These are phyloP conservation scores for Russula emetica DNA, from an alignment of 768 basidiomycete genomes.

Conservation along the genomic window DNA sequence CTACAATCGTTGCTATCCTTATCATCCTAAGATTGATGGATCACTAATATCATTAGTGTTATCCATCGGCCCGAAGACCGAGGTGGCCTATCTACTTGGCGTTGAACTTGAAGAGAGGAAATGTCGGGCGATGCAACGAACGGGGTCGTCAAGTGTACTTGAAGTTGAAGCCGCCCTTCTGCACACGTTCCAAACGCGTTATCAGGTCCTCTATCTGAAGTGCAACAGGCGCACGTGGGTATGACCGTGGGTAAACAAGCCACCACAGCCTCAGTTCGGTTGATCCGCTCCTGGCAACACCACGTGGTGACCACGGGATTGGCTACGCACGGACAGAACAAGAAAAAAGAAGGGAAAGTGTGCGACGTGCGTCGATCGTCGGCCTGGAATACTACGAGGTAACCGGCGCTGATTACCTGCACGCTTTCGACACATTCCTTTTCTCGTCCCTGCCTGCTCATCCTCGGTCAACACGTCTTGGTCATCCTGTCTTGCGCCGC, in stretches of 20 bases:
- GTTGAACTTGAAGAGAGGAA: neutral
- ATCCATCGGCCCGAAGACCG: neutral
- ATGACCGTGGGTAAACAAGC: neutral
- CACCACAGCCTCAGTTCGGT: neutral
- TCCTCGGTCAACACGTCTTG: neutral
- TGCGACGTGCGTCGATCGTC: neutral
- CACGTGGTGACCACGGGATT: neutral
- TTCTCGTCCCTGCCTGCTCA: neutral
- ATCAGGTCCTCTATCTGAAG: neutral
- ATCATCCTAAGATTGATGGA: neutral
- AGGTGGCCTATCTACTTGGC: neutral
- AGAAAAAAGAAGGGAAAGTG: neutral
- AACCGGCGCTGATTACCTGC: neutral
- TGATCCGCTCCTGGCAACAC: neutral
- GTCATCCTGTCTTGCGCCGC: neutral
- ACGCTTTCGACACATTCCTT: neutral
- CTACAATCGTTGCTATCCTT: neutral
- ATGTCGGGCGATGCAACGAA: neutral
- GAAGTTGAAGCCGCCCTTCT: neutral
- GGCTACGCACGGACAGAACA: neutral
- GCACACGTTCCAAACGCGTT: neutral
- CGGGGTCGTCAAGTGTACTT: neutral
- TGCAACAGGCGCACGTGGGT: constrained; percentile 1
- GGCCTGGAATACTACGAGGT: neutral
- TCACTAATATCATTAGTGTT: neutral